A percentile compares a stretch with the other conserved stretches of the same genome.
phyloP scores from a whole-genome alignment of 2,329 filamentous ascomycete genomes.

The Leptographium wingfieldii region DNA sequence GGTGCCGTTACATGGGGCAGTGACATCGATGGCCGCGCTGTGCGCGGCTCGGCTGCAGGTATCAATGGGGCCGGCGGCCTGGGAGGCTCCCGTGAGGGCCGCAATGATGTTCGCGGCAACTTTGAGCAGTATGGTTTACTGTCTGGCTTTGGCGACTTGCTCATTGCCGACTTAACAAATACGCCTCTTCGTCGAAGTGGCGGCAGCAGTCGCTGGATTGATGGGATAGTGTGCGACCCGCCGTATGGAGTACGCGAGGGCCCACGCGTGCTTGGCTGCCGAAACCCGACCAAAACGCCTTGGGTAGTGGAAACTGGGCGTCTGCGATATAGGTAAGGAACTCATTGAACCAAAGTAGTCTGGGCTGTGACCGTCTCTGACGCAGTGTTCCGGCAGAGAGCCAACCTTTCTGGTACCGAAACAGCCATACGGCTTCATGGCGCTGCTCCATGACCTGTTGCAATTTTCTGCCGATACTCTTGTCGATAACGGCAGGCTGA shows the following conservation, averaged over 20 bases:
- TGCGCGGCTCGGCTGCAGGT: slow-evolving; percentile 55
- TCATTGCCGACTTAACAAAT: slow-evolving; percentile 80
- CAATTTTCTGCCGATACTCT: slow-evolving; percentile 66
- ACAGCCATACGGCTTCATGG: slow-evolving; percentile 79
- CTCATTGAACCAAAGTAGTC: not conserved
- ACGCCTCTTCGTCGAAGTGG: slow-evolving; percentile 48
- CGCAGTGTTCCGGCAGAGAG: slow-evolving; percentile 11
- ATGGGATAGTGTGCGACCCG: slow-evolving; percentile 90
- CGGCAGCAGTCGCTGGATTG: slow-evolving; percentile 42
- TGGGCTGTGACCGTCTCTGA: not conserved
- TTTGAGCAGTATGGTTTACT: slow-evolving; percentile 71
- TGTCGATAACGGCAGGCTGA: slow-evolving; percentile 66
- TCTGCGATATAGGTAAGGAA: slow-evolving; percentile 51
- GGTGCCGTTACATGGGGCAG: slow-evolving; percentile 74
- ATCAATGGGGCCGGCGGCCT: slow-evolving; percentile 19
- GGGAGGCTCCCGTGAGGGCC: slow-evolving; percentile 14
- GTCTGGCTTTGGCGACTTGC: slow-evolving; percentile 58
- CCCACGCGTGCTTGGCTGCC: slow-evolving; percentile 69
- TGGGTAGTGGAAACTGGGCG: slow-evolving; percentile 57
- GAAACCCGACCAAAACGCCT: slow-evolving; percentile 48
- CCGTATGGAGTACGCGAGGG: slow-evolving; percentile 94
- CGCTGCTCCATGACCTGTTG: slow-evolving; percentile 83
- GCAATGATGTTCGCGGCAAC: slow-evolving; percentile 47
- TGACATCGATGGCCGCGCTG: slow-evolving; percentile 85
- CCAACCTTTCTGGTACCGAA: slow-evolving; percentile 73